Conservation (phyloP, 768 basidiomycete species). For the Chalciporus pseudorubinellus region DNA sequence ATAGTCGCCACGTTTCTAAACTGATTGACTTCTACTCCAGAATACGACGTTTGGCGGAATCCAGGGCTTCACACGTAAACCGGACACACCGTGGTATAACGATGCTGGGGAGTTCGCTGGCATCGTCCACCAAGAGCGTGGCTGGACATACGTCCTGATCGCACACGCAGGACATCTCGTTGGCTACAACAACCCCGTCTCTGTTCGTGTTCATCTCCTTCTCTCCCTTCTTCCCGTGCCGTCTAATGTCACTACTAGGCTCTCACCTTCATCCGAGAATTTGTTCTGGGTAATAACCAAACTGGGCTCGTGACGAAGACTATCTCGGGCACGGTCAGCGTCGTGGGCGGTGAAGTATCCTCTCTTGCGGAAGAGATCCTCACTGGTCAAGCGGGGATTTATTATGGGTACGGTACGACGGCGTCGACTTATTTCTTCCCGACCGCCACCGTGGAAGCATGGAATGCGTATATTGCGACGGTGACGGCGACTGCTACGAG, state of each 20-base stretch:
- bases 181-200: slow-evolving; percentile 31
- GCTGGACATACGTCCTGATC: slow-evolving; percentile 46
- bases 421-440: slow-evolving; percentile 55
- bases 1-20: not conserved
- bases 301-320: slow-evolving; percentile 51
- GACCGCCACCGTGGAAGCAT: slow-evolving; percentile 53
- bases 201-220: slow-evolving; percentile 39
- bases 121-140: slow-evolving; percentile 71
- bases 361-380: slow-evolving; percentile 46
- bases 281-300: slow-evolving; percentile 60
- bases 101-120: slow-evolving; percentile 57
- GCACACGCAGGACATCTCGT: slow-evolving; percentile 40
- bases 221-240: not conserved
- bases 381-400: slow-evolving; percentile 54
- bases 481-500: slow-evolving; percentile 35
- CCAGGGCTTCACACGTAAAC: slow-evolving; percentile 67
- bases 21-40: slow-evolving; percentile 28
- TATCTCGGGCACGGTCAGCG: slow-evolving; percentile 23
- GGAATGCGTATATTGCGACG: slow-evolving; percentile 50
- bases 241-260: slow-evolving; percentile 39
- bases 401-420: slow-evolving; percentile 47
- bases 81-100: slow-evolving; percentile 64
- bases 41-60: slow-evolving; percentile 82
- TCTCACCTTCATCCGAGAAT: slow-evolving; percentile 58
- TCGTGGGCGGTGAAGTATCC: slow-evolving; percentile 50